These are phyloP conservation scores for Pseudocercospora fuligena DNA, from an alignment of 2,329 filamentous ascomycete genomes.

Conservation along the genomic window DNA sequence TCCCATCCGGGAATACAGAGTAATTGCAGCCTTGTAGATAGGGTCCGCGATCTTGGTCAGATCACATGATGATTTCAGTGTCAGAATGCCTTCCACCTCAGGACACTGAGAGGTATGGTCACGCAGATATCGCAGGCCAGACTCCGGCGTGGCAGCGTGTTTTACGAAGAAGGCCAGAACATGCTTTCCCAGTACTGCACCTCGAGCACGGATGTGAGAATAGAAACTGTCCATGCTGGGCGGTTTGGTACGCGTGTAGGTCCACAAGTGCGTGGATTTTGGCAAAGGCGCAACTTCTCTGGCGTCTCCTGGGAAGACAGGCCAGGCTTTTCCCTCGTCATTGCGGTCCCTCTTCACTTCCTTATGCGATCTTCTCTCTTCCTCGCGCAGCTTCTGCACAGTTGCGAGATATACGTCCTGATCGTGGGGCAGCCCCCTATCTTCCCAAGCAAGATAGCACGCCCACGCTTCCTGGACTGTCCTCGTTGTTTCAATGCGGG, in stretches of 20 bases:
- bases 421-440: slow-evolving; percentile 44
- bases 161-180: slow-evolving; percentile 63
- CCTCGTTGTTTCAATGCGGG: slow-evolving; percentile 63
- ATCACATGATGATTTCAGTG: not conserved
- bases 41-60: slow-evolving; percentile 10
- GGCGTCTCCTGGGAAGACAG: slow-evolving; percentile 63
- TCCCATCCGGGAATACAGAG: slow-evolving; percentile 13
- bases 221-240: slow-evolving; percentile 66
- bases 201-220: slow-evolving; percentile 58
- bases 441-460: slow-evolving; percentile 63
- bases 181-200: slow-evolving; percentile 54
- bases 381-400: slow-evolving; percentile 59
- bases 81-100: slow-evolving; percentile 17
- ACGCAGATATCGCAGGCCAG: slow-evolving; percentile 56
- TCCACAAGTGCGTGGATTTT: slow-evolving; percentile 66
- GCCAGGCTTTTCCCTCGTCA: slow-evolving; percentile 26
- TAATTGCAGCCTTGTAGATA: slow-evolving; percentile 16
- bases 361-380: slow-evolving; percentile 15
- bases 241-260: slow-evolving; percentile 65
- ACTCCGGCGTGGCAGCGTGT: slow-evolving; percentile 55
- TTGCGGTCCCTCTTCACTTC: not conserved
- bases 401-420: slow-evolving; percentile 59
- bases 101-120: slow-evolving; percentile 20
- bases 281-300: slow-evolving; percentile 60
- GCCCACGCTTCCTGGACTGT: slow-evolving; percentile 69